Evolutionary conservation across 176 grass and related monocot genomes (phyloP).

Genomic region (Raddia distichophylla): DNA sequence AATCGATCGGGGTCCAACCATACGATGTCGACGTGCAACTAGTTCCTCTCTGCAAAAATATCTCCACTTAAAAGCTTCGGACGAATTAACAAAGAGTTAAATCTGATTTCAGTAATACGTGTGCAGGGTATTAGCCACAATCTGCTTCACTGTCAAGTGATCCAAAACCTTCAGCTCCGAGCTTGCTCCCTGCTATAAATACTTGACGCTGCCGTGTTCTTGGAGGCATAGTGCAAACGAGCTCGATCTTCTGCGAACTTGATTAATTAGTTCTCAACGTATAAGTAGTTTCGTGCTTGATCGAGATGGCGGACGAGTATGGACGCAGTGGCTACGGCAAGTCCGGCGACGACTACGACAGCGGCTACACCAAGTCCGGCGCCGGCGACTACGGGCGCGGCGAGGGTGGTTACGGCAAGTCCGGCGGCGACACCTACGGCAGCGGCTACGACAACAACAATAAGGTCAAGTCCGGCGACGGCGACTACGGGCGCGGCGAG

Average conservation of each 20-base stretch:
- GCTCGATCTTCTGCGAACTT: neutral
- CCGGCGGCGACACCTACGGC: neutral
- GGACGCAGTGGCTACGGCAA: conserved; percentile 35
- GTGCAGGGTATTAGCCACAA: neutral
- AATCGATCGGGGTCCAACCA: neutral
- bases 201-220: conserved; percentile 18
- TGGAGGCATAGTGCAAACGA: conserved; percentile 18
- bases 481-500: neutral
- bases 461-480: neutral
- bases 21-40: conserved; percentile 26
- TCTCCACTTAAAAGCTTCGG: neutral
- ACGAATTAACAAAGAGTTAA: neutral
- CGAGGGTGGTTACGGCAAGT: neutral
- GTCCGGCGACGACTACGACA: conserved; percentile 13
- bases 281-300: neutral
- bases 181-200: conserved; percentile 40
- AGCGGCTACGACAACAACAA: neutral
- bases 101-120: neutral
- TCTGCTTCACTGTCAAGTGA: neutral
- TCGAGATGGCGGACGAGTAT: conserved; percentile 53
- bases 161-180: neutral
- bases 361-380: conserved; percentile 32
- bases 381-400: neutral
- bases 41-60: neutral
- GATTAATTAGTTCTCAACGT: no score